These are phyloP conservation scores for Cupressus sempervirens DNA, from an alignment of 75 land plant species.

Conservation along the genomic window DNA sequence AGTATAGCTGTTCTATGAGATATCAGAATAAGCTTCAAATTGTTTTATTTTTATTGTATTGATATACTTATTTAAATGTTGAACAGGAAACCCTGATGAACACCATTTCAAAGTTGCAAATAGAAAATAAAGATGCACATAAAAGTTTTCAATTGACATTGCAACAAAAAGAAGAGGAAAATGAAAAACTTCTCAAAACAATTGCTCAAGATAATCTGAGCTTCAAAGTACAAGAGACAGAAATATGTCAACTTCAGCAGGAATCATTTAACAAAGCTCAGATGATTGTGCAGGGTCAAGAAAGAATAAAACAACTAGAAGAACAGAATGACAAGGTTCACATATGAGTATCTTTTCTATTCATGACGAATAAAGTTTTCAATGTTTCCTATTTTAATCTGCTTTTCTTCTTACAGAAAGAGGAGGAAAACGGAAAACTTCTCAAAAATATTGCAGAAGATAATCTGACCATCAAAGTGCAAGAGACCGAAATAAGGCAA, in stretches of 20 bases:
- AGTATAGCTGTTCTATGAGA: neutral
- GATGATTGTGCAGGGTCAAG: slow-evolving; percentile 21
- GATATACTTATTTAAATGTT: neutral
- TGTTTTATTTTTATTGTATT: neutral
- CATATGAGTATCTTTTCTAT: neutral
- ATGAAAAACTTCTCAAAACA: slow-evolving; percentile 27
- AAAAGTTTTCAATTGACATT: slow-evolving; percentile 24
- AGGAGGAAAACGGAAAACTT: slow-evolving; percentile 36
- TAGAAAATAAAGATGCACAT: slow-evolving; percentile 28
- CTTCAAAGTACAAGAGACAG: slow-evolving; percentile 25
- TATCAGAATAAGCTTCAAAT: neutral
- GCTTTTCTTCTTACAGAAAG: slow-evolving; percentile 18
- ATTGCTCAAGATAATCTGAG: slow-evolving; percentile 21
- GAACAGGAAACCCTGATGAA: slow-evolving; percentile 45
- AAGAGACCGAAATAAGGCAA: slow-evolving; percentile 28
- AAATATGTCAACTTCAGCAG: slow-evolving; percentile 24
- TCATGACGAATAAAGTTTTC: neutral
- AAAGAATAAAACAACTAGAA: slow-evolving; percentile 38
- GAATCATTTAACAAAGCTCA: slow-evolving; percentile 41
- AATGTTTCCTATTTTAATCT: neutral
- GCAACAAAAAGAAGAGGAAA: slow-evolving; percentile 37
- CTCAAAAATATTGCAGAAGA: slow-evolving; percentile 23
- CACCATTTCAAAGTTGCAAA: slow-evolving; percentile 39
- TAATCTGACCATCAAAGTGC: slow-evolving; percentile 20
- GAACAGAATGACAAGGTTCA: slow-evolving; percentile 49